Conservation (phyloP, 176 grass and related monocot genomes). For the Oryza glaberrima region DNA sequence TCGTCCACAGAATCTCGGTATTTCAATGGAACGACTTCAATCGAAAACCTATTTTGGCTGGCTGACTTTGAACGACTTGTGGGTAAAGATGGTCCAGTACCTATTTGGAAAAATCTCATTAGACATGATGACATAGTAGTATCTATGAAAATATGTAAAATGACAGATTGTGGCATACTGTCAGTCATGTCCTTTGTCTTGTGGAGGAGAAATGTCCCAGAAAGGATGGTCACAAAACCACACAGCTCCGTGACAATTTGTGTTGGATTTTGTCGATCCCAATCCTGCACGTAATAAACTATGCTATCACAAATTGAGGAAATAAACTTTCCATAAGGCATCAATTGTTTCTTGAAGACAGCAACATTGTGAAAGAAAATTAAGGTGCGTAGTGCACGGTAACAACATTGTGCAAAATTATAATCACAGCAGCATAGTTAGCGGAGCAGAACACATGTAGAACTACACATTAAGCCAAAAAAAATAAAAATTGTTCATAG, state of each 20-base stretch:
- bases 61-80: slow-evolving; percentile 41
- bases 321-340: background rate
- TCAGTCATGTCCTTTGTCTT: slow-evolving; percentile 77
- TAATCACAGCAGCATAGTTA: slow-evolving; percentile 24
- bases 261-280: slow-evolving; percentile 81
- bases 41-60: slow-evolving; percentile 48
- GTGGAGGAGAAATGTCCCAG: slow-evolving; percentile 86
- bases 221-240: slow-evolving; percentile 85
- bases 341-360: background rate
- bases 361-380: background rate
- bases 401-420: slow-evolving; percentile 27
- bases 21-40: slow-evolving; percentile 53
- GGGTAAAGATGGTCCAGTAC: slow-evolving; percentile 43
- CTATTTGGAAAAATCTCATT: slow-evolving; percentile 36
- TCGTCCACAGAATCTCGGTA: slow-evolving; percentile 55
- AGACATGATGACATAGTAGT: slow-evolving; percentile 18
- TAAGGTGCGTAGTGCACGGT: background rate
- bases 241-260: slow-evolving; percentile 81
- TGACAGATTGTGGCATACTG: slow-evolving; percentile 43
- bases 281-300: slow-evolving; percentile 57
- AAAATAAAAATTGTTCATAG: background rate
- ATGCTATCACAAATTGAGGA: slow-evolving; percentile 7
- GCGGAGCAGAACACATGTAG: slow-evolving; percentile 27
- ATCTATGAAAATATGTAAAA: slow-evolving; percentile 5
- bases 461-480: slow-evolving; percentile 3